Evolutionary conservation across 129 eudicot species (phyloP), one percentile per base, ranked within the genome.

Genomic region (Oenanthe sinensis): DNA sequence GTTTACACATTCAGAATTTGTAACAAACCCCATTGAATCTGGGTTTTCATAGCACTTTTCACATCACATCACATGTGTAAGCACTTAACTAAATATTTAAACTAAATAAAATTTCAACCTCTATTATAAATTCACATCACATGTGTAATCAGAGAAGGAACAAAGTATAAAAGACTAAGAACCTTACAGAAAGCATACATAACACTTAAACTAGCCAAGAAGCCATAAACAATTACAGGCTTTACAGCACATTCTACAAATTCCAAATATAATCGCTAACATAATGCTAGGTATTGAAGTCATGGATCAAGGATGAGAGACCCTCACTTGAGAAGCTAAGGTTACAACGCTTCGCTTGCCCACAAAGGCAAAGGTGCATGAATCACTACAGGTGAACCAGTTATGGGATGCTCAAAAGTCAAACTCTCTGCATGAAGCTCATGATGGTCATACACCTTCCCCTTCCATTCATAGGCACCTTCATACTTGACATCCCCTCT

Each of bases 401-500:
- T 91, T 63, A 91, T 81, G 28, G 98, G 98, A 85, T 95, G 98
- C 76, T 90, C 94, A 55, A 95, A 91, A 60, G 89, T 83, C 86
- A 95, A 87, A 68, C 92, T 88, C 74, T 91, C 97, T 0, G 98
- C 98, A 81, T 95, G 98, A 84, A 95, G 98, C 75, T 87, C 79
- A 83, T 95, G 98, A 68, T 91, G 88, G 37, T 88, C 87, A 54
- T 85, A 91, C 52, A 42, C 74, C 45, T 42, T 68, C 70, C 88
- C 98, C 75, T 91, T 83, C 96, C 97, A 95, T 78, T 95, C 96
- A 81, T 82, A 71, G 37, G 90, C 91, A 68, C 98, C 98, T 58
- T 88, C 96, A 74, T 95, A 95, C 82, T 92, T 95, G 79, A 95
- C 97, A 83, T 95, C 98, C 54, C 98, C 98, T 79, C 82, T 86